phyloP scores from a whole-genome alignment of 2,329 filamentous ascomycete species.

The Colletotrichum zoysiae region DNA sequence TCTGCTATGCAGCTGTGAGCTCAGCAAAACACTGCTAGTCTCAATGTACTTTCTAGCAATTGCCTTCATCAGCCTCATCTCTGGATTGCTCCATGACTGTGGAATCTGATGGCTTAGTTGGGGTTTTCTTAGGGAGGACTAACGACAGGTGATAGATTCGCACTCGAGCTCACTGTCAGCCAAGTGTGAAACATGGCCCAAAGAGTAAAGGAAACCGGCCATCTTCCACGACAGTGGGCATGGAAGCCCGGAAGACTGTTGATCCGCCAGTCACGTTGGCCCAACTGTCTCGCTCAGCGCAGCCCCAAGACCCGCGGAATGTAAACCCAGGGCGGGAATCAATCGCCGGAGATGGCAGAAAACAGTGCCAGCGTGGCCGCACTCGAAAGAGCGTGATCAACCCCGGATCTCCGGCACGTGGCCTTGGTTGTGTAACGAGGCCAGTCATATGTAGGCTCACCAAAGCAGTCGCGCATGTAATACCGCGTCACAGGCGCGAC shows the following conservation, averaged over 20 bases:
- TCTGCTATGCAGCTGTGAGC: not conserved
- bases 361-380: not conserved
- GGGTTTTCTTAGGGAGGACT: no score
- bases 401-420: not conserved
- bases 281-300: not conserved
- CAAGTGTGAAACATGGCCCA: not conserved
- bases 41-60: not conserved
- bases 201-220: not conserved
- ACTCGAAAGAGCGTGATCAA: not conserved
- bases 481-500: not conserved
- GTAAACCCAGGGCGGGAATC: not conserved
- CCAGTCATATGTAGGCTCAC: not conserved
- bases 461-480: constrained; percentile 4
- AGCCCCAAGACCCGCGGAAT: no score
- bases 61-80: not conserved
- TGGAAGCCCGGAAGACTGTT: not conserved
- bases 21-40: not conserved
- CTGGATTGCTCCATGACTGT: no score
- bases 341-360: not conserved
- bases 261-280: no score
- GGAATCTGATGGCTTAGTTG: fast-evolving
- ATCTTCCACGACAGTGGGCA: not conserved
- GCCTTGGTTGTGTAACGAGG: not conserved
- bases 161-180: not conserved
- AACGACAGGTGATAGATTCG: not conserved